Base-by-base conservation (phyloP, 1,284 basidiomycete species). In the Hortiboletus rubellus region DNA sequence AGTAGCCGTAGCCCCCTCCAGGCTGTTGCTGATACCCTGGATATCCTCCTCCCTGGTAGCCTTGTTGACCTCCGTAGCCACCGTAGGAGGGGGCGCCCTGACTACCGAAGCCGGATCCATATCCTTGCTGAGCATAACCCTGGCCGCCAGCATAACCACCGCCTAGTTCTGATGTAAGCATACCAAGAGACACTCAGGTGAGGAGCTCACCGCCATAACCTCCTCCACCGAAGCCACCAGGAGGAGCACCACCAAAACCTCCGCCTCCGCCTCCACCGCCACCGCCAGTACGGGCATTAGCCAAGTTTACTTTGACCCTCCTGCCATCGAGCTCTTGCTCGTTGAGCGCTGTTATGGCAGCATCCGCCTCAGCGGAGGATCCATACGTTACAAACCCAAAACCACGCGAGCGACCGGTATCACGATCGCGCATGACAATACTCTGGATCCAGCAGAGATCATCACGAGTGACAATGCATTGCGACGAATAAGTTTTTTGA, bases 381-480 rank as follows among this genome's bases (percentile, higher is more conserved):
- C 77, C 77, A 77, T 82, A 94, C 61, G 93, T 95, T 66, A 98
- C 94, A 76, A 97, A 97, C 62, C 95, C 95, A 75, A 98, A 98
- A 72, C 95, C 93, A 71, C 95, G 92, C 66, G 94, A 96, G 72
- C 94, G 92, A 65, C 93, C 92, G 63, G 95, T 96, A 74, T 96
- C 94, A 72, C 94, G 92, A 80, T 97, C 95, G 80, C 94, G 92
- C 94, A 96, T 96, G 78, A 97, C 94, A 76, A 94, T 92, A 68
- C 89, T 91, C 92, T 94, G 72, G 52, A 59, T 60, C 42, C 50
- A 47, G 40, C 55, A 57, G 27, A 47, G 18, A 44, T 31, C 15
- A 30, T 50, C 47, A 59, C 50, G 14, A 56, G 52, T 37, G 40
- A 55, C 41, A 52, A 59, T 36, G 48, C 37, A 55, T 58, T 46